Evolutionary conservation across 148 eudicot genomes (phyloP), one percentile per base, ranked within the genome.

Genomic region (Fagopyrum tataricum): DNA sequence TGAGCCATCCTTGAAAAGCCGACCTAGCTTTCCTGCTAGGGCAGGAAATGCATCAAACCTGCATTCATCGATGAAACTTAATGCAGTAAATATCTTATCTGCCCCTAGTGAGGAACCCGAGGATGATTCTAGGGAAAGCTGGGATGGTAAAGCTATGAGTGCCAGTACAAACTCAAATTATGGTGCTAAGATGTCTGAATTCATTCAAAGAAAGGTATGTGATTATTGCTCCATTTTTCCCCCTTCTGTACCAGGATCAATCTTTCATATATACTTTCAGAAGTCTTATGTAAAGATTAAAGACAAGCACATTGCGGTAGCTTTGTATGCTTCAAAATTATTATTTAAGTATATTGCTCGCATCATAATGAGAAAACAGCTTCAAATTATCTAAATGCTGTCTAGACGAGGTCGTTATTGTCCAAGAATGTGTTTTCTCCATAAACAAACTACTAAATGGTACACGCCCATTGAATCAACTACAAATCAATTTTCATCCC

Each of bases 101-200:
- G 48, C 81, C 78, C 79, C 85, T 37, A 9, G 74, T 15, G 91
- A 88, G 62, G 91, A 84, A 74, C 79, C 81, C 74, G 73, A 77
- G 67, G 92, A 88, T 68, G 80, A 76, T 73, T 61, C 84, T 9
- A 84, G 84, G 82, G 93, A 81, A 67, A 83, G 75, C 79, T 80
- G 79, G 85, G 96, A 89, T 53, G 81, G 69, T 78, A 89, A 85
- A 85, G 86, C 79, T 67, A 21, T 73, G 43, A 81, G 74, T 71
- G 73, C 55, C 20, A 53, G 79, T 62, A 89, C 88, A 58, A 70
- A 80, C 43, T 81, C 82, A 73, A 80, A 62, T 78, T 78, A 77
- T 78, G 86, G 81, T 31, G 76, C 76, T 68, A 91, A 86, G 87
- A 95, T 95, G 99, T 79, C 97, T n/a, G 96, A 90, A 72, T 74